phyloP scores from a whole-genome alignment of 2,329 filamentous ascomycete genomes.

The Colletotrichum caudatum region DNA sequence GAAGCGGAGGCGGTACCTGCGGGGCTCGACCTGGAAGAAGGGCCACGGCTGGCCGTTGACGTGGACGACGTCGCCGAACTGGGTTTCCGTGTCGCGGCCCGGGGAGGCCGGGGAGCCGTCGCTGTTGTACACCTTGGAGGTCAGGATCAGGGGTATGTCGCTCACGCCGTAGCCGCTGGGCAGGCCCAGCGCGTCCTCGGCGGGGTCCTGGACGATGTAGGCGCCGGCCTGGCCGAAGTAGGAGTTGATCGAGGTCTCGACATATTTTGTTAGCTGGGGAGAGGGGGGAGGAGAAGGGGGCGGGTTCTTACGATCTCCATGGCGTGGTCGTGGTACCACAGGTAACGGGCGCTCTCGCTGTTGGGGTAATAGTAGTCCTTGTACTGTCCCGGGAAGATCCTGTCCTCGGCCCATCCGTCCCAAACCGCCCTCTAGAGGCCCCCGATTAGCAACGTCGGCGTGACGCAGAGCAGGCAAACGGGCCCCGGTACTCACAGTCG shows the following conservation, averaged over 20 bases:
- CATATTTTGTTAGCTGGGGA: slow-evolving; percentile 15
- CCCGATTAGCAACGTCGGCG: slow-evolving; percentile 13
- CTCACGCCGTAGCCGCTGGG: slow-evolving; percentile 63
- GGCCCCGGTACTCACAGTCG: slow-evolving; percentile 46
- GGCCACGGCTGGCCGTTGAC: slow-evolving; percentile 72
- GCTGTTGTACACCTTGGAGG: slow-evolving; percentile 63
- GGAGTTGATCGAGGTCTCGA: slow-evolving; percentile 63
- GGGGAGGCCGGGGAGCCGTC: slow-evolving; percentile 63
- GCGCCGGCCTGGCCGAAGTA: slow-evolving; percentile 68
- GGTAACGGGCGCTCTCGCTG: slow-evolving; percentile 61
- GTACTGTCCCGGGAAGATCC: slow-evolving; percentile 63
- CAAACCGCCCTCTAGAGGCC: slow-evolving; percentile 49
- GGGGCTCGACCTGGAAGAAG: slow-evolving; percentile 67
- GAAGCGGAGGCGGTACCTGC: slow-evolving; percentile 70
- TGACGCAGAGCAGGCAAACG: not conserved
- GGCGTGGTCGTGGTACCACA: slow-evolving; percentile 69
- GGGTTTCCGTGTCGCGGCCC: slow-evolving; percentile 56
- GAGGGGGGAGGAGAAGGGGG: not conserved
- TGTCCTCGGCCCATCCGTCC: slow-evolving; percentile 66
- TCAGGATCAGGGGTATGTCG: slow-evolving; percentile 64
- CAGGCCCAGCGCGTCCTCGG: slow-evolving; percentile 61
- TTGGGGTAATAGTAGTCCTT: slow-evolving; percentile 75
- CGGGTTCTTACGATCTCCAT: slow-evolving; percentile 48
- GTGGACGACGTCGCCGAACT: slow-evolving; percentile 69
- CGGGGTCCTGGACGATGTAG: slow-evolving; percentile 65